Conservation (phyloP, 805 yeast genomes). For the Priceomyces fermenticarens region DNA sequence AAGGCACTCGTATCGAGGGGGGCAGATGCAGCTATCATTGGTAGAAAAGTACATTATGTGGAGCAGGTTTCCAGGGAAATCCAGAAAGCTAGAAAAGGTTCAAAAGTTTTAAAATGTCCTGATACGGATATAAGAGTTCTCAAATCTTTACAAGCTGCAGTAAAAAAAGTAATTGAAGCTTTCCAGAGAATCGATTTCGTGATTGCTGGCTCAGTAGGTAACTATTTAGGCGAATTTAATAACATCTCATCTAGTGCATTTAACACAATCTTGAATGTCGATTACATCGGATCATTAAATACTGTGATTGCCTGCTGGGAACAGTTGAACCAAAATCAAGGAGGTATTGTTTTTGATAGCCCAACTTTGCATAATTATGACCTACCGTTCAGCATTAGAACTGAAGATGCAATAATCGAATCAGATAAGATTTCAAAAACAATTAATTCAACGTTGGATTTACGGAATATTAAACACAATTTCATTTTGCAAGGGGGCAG, state of each 20-base stretch:
- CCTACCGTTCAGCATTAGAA: slow-evolving; percentile 68
- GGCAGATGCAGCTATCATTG: slow-evolving; percentile 81
- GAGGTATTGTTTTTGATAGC: slow-evolving; percentile 45
- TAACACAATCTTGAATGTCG: slow-evolving; percentile 36
- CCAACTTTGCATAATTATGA: slow-evolving; percentile 46
- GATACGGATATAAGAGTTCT: slow-evolving; percentile 75
- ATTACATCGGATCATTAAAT: slow-evolving; percentile 40
- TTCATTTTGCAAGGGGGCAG: slow-evolving; percentile 91
- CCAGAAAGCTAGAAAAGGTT: slow-evolving; percentile 47
- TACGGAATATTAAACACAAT: slow-evolving; percentile 78
- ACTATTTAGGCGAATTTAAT: slow-evolving; percentile 40
- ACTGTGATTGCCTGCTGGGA: slow-evolving; percentile 40
- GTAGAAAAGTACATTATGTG: slow-evolving; percentile 69
- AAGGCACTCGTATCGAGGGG: slow-evolving; percentile 85
- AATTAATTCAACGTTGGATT: slow-evolving; percentile 87
- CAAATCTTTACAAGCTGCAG: slow-evolving; percentile 58
- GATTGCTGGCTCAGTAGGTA: slow-evolving; percentile 46
- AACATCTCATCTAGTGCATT: slow-evolving; percentile 43
- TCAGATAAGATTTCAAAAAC: slow-evolving; percentile 82
- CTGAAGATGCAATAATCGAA: slow-evolving; percentile 96
- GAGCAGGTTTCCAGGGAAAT: slow-evolving; percentile 65
- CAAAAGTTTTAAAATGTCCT: slow-evolving; percentile 66
- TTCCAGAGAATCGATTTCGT: slow-evolving; percentile 43
- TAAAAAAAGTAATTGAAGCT: slow-evolving; percentile 48
- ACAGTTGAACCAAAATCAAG: slow-evolving; percentile 36